These are phyloP conservation scores for Geranium rotundifolium DNA, from an alignment of 345 rosid genomes.

Conservation along the genomic window DNA sequence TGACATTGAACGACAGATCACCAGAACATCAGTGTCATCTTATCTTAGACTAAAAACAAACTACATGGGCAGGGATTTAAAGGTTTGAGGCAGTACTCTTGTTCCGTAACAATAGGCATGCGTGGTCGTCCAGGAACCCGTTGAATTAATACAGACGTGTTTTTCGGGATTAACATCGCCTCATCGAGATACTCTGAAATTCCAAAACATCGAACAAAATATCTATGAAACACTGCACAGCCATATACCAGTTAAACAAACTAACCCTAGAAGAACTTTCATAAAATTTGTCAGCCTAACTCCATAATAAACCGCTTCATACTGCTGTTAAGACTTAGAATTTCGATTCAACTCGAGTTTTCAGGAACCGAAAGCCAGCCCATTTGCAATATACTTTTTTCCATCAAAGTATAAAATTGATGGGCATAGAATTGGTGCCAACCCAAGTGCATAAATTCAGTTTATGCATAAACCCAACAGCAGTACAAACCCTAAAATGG, in stretches of 20 bases:
- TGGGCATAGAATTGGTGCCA: neutral
- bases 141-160: slow-evolving; percentile 89
- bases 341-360: neutral
- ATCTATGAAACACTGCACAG: slow-evolving; percentile 35
- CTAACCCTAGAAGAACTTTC: neutral
- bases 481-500: neutral
- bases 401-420: too few species aligned
- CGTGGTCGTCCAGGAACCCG: slow-evolving; percentile 99
- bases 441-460: too few species aligned
- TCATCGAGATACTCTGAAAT: slow-evolving; percentile 98
- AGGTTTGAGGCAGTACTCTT: slow-evolving; percentile 68
- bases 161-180: slow-evolving; percentile 92
- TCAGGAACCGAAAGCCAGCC: neutral
- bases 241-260: neutral
- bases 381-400: too few species aligned
- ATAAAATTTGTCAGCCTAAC: neutral
- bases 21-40: neutral
- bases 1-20: neutral
- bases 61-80: slow-evolving; percentile 15
- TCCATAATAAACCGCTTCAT: neutral
- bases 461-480: neutral
- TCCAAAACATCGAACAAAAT: slow-evolving; percentile 34
- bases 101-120: slow-evolving; percentile 73
- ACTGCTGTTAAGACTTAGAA: neutral
- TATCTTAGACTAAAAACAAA: slow-evolving; percentile 4